A percentile compares a stretch with the other conserved stretches of the same genome.
Evolutionary conservation across 495 filamentous ascomycete genomes (phyloP).

Genomic region (Aspergillus hancockii): DNA sequence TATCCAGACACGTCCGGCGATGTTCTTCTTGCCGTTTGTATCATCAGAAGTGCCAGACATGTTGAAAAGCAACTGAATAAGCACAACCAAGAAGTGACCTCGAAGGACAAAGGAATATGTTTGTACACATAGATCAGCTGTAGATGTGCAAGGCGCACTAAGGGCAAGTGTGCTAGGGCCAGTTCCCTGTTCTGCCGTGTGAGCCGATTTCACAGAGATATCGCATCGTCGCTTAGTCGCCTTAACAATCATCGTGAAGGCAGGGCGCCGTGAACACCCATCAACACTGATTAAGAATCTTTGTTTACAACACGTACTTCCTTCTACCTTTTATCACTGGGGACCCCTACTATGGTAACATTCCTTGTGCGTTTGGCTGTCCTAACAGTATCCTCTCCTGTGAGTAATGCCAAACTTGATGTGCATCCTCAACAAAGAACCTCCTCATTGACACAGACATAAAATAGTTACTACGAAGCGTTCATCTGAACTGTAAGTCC

Average conservation of each 20-base stretch:
- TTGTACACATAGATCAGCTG: not conserved
- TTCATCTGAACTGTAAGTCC: not conserved
- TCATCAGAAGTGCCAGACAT: not conserved
- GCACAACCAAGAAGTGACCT: not conserved
- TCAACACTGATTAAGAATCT: not conserved
- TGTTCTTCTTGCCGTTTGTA: not conserved
- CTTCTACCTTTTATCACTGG: not conserved
- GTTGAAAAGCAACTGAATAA: not conserved
- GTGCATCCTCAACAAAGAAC: not conserved
- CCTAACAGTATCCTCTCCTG: not conserved
- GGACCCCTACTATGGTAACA: not conserved
- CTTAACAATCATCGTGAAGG: not conserved
- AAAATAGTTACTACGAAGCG: not conserved
- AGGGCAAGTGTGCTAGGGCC: not conserved
- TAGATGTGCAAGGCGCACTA: not conserved
- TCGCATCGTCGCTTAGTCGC: not conserved
- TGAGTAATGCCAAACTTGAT: not conserved
- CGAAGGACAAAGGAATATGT: not conserved
- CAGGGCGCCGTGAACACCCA: not conserved
- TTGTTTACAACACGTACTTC: not conserved
- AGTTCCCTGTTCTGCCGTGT: not conserved
- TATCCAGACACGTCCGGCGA: not conserved
- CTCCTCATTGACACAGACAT: not conserved
- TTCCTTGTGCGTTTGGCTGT: not conserved
- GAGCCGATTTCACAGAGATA: not conserved